Base-by-base conservation (phyloP, 352 stramenopile genomes). In the Globisporangium alternatum region DNA sequence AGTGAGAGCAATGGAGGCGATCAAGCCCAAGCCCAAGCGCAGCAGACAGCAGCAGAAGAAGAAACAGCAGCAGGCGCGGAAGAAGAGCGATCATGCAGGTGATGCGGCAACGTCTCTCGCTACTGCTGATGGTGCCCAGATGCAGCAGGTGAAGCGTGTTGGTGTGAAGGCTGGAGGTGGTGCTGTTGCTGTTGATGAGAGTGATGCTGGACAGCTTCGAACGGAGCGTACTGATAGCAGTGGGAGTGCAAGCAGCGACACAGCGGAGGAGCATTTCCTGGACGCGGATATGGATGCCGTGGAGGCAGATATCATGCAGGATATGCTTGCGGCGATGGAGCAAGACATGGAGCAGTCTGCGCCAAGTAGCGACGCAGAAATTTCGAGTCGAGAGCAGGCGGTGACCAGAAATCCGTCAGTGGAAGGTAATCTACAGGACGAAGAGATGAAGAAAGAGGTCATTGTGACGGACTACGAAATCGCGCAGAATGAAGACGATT, bases 401-500 rank as follows among this genome's bases (percentile, higher is more conserved):
- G 8, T 25, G 33, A 48, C 30, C 31, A 56, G 19, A 55, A 63
- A 51, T 19, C 2, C 41, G 37, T 35, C 31, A 43, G 52, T 43
- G 48, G 49, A 49, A 47, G 22, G 9, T n/a, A 30, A 59, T 3
- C 69, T 74, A 7, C 52, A 67, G 9, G 57, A 60, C 0, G 22
- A 43, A 0, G 48, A 49, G 19, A 25, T 69, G 13, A 48, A 70
- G 28, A 54, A 53, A 48, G 60, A 72, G 17, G 65, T 25, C 15
- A 8, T 31, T 28, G 49, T 60, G 19, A 67, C 58, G 2, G 75
- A 83, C 19, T 52, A 35, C n/a, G 80, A 89, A 59, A 86, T 90
- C 64, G 65, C 51, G 28, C 73, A 79, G 49, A 81, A 89, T 48
- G 81, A 90, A 58, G 77, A 90, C 17, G 75, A 87, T 13, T 65